Base-by-base conservation (phyloP, 2,329 filamentous ascomycete genomes). In the Penicillium sp. region DNA sequence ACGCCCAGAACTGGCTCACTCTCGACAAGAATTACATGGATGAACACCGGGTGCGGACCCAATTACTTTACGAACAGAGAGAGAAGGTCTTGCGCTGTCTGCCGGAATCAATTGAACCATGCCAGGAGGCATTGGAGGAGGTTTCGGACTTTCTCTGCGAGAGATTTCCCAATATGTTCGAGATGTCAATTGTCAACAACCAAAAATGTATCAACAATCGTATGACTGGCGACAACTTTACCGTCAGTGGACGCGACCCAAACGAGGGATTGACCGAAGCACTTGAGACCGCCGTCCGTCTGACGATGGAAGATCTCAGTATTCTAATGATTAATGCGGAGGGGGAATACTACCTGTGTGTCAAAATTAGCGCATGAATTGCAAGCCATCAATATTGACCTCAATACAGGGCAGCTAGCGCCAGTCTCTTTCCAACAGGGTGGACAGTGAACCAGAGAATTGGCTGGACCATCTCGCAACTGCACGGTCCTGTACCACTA, bases 251-350 rank as follows among this genome's bases (percentile, higher is more conserved):
- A 3, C 62, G 51, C 4, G 41, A 27, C 11, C 10, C 51, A 10
- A 44, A 67, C 2, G 70, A 66, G 27, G 61, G 67, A 29, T 65
- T 67, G 27, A 61, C 70, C 7, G 72, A 78, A 44, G 77, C 80
- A 1, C 65, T 82, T n/a, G 80, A 81, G 55, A 67, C 78, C 13
- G 77, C 77, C 9, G 79, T 79, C 0, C 70, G 78, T 44, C 65
- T 83, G 16, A 74, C 76, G 1, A 78, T 77, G 74, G 80, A 82
- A 61, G 80, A 83, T 56, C 73, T 82, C 53, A 80, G 75, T 46
- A 70, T 83, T 35, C 59, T 82, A 35, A 68, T 77, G 55, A 74
- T 74, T 57, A 72, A 75, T 11, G 74, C 74, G 18, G 77, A 77
- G 7, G 74, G 71, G 8, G 73, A 79, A 53, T 78, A 80, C 57